Conservation (phyloP, 495 filamentous ascomycete species). For the Niebla homalea region DNA sequence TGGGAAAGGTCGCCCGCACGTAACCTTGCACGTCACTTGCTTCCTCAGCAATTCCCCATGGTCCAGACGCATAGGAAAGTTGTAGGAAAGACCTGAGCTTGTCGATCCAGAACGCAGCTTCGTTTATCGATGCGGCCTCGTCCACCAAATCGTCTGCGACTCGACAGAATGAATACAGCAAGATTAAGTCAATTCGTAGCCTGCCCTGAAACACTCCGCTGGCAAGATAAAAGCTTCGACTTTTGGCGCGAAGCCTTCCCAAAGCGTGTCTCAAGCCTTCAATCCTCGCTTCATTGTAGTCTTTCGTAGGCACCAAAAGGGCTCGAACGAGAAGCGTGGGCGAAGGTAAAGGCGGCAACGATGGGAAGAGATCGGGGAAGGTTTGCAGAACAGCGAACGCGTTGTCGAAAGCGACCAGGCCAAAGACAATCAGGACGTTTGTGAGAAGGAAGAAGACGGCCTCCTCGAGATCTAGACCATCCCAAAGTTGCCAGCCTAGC, state of each 20-base stretch:
- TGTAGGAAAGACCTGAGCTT: slow-evolving; percentile 40
- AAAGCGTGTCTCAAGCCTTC: slow-evolving; percentile 42
- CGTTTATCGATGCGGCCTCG: slow-evolving; percentile 30
- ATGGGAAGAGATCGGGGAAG: slow-evolving; percentile 37
- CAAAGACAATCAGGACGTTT: slow-evolving; percentile 50
- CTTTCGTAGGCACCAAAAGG: slow-evolving; percentile 25
- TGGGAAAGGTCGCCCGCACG: slow-evolving; percentile 29
- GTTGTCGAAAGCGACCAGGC: slow-evolving; percentile 51
- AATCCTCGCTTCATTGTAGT: slow-evolving; percentile 39
- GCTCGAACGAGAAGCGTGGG: slow-evolving; percentile 33
- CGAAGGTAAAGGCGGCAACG: slow-evolving; percentile 27
- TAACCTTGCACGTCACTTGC: slow-evolving; percentile 19
- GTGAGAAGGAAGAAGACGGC: slow-evolving; percentile 54
- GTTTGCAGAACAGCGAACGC: slow-evolving; percentile 42
- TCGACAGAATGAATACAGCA: slow-evolving; percentile 59
- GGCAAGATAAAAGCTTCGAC: slow-evolving; percentile 56
- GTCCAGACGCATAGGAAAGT: slow-evolving; percentile 17
- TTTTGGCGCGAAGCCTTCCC: slow-evolving; percentile 39
- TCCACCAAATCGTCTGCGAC: slow-evolving; percentile 59
- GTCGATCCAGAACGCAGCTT: slow-evolving; percentile 36
- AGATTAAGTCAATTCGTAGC: slow-evolving; percentile 49
- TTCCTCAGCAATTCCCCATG: slow-evolving; percentile 3
- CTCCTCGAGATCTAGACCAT: slow-evolving; percentile 53
- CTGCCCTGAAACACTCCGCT: slow-evolving; percentile 48
- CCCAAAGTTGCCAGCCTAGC: slow-evolving; percentile 42